Base-by-base conservation (phyloP, 2,329 filamentous ascomycete species). In the Chaetothyriales sp. region DNA sequence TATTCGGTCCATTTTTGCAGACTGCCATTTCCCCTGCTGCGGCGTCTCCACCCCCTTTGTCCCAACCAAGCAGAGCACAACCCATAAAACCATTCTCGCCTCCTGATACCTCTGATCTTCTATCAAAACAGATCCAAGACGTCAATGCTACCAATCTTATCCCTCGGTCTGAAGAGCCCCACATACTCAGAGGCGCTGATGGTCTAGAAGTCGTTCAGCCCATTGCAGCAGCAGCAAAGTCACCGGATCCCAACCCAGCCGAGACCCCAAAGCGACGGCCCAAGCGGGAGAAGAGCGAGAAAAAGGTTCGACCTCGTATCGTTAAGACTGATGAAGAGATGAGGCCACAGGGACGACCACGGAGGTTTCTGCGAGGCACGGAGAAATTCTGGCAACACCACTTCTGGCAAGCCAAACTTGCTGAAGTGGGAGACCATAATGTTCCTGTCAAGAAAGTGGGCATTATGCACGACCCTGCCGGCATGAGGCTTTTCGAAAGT, bases 361-460 rank as follows among this genome's bases (percentile, higher is more conserved):
- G 59, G n/a, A 61, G 60, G 44, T 61, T 57, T 49, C 25, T 55
- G 28, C 51, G 52, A 36, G 59, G 59, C 7, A 61, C 58, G 8
- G 57, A 60, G 47, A 59, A 57, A 39, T 61, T 60, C 43, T 61
- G 59, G 59, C 51, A 52, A 44, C 39, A 52, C 19, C 52, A 56
- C 19, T 57, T 60, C 43, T 47, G 46, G 25, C 51, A 56, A 46
- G 56, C 54, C 22, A 54, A 46, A 46, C 8, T 48, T n/a, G 46
- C 55, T 6, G 48, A 51, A 15, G 36, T 51, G 3, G 48, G 42
- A 28, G 7, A 43, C 3, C 49, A 39, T 12, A 28, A 43, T 12
- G 48, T 36, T 20, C 26, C 39, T 18, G 52, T 42, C 9, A 19
- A 32, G 18, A 48, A 46, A 43, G 46, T 20, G 1, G 56, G 57